Percentiles rank a stretch among this genome's conserved stretches.
These are phyloP conservation scores for Beauveria australis DNA, from an alignment of 2,329 filamentous ascomycete genomes.

Conservation along the genomic window DNA sequence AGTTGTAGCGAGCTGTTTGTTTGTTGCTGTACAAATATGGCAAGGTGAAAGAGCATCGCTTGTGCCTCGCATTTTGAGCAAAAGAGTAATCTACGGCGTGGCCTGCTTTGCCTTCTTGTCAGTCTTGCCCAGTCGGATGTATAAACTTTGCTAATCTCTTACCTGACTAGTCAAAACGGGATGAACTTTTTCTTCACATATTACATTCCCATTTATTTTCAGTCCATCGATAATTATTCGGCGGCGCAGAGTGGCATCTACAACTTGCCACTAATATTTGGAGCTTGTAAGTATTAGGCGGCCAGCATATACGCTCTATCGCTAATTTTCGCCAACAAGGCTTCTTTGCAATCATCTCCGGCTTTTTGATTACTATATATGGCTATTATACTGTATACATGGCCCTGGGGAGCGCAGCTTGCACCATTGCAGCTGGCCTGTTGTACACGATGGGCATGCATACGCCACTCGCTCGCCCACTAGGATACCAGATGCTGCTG, in stretches of 20 bases:
- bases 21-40: constrained; percentile 14
- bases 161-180: neutral
- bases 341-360: neutral
- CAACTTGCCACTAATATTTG: constrained; percentile 27
- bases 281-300: neutral
- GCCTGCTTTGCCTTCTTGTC: neutral
- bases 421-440: neutral
- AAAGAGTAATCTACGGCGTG: neutral
- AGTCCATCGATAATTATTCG: constrained; percentile 24
- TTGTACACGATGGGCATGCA: constrained; percentile 4
- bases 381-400: neutral
- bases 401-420: neutral
- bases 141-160: neutral
- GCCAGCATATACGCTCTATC: neutral
- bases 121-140: neutral
- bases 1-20: constrained; percentile 18
- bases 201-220: constrained; percentile 28
- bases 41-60: neutral
- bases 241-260: constrained; percentile 26
- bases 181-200: constrained; percentile 16
- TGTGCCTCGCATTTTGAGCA: neutral
- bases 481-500: neutral
- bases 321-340: neutral
- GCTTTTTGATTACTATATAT: neutral
- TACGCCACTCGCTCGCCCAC: neutral